Evolutionary conservation across 139 green algal species (phyloP).

Genomic region (Chlorella ohadii): DNA sequence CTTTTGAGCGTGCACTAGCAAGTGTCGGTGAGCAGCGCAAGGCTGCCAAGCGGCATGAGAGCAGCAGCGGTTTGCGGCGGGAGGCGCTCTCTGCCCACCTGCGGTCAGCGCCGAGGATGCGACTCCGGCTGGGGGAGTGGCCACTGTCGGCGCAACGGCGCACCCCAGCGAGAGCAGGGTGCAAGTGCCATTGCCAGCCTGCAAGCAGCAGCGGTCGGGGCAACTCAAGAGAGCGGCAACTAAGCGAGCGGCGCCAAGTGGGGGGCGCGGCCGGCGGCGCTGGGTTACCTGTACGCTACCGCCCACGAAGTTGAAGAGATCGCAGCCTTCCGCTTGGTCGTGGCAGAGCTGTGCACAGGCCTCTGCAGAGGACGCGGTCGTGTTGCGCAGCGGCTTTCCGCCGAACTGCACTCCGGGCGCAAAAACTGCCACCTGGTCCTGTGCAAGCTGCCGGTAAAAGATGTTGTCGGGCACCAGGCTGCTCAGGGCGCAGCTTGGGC

Average conservation of each 20-base stretch:
- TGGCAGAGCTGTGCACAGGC: background rate
- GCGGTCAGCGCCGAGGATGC: no score
- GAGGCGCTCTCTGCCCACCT: no score
- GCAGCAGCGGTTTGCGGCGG: no score
- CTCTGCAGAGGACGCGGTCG: background rate
- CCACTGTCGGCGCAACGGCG: no score
- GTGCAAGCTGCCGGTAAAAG: background rate
- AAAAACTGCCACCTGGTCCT: background rate
- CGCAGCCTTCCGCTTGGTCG: background rate
- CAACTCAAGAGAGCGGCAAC: no score
- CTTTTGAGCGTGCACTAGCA: no score
- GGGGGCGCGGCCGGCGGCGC: no score
- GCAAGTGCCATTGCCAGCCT: background rate
- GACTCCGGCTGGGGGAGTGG: no score
- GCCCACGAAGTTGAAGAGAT: background rate
- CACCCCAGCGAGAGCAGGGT: background rate
- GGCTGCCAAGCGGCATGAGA: no score
- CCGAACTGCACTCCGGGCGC: background rate
- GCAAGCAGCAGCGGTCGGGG: background rate
- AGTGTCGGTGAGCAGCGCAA: no score
- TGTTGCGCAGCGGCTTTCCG: background rate
- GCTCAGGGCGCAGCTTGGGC: background rate
- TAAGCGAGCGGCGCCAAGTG: no score
- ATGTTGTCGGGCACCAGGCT: background rate
- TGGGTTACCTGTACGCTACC: no score